Base-by-base conservation (phyloP, 768 basidiomycete genomes). In the Pholiota conissans region DNA sequence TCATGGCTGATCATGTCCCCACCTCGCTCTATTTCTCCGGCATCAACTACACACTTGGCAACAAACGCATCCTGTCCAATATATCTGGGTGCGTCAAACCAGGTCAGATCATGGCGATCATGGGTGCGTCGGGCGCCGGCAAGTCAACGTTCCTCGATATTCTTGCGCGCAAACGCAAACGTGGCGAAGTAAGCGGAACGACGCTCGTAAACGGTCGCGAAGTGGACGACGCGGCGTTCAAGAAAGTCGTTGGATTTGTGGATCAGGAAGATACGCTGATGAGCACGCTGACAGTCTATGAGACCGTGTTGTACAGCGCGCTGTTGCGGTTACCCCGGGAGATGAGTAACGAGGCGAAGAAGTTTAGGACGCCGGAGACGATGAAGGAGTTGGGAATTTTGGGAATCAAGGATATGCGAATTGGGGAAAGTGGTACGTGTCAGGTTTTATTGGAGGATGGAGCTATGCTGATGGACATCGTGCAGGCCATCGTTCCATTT, bases 211-310 rank as follows among this genome's bases (percentile, higher is more conserved):
- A 98, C 66, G 95, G 96, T 0, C 80, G 92, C 3, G 80, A 82
- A 58, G 88, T 96, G 24, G 76, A 77, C 42, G 80, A 92, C 69
- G 73, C 78, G 24, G 84, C 90, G 68, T 97, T 93, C 78, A 88
- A 86, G 69, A 84, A 86, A 32, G 89, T 98, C 5, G 86, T 90
- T 61, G 97, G 97, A 28, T 99, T 91, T 63, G 97, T 99, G 42
- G 96, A 99, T 69, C 97, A 99, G 73, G 97, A 98, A 71, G 97
- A 99, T 71, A 97, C 94, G 9, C 74, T 99, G 61, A 96, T 99
- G 91, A 85, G 89, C 67, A 98, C 96, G 7, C 76, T 98, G 73
- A 99, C 96, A 3, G 97, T 98, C 20, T 98, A 98, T 71, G 97
- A 99, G 79, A 98, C 95, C 0, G 89, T 99, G 16, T 71, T 98